Base-by-base conservation (phyloP, 352 stramenopile species). In the Thalassiosira mediterranea region DNA sequence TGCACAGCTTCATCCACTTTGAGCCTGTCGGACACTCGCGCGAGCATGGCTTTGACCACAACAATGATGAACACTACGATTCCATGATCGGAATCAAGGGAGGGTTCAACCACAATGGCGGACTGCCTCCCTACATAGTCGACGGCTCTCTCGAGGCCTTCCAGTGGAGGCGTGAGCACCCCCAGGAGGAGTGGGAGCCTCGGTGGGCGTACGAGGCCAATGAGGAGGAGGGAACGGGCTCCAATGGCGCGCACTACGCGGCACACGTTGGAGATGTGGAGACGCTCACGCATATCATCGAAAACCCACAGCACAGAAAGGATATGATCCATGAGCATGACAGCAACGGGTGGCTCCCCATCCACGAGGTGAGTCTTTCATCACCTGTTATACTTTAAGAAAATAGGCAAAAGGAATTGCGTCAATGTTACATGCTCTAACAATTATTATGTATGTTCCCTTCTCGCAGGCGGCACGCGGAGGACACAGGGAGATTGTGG, bases 331-430 rank as follows among this genome's bases (percentile, higher is more conserved):
- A 81, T 26, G 52, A 63, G 15, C 76, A 71, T 44, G 87, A 93
- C 58, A 11, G 37, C 0, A 93, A 93, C 59, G 87, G 85, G 23
- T 95, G 90, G 90, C 47, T 86, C 44, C 87, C 88, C 21, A 72
- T 95, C 23, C 90, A 95, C 44, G 89, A 95, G 59, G n/a, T n/a
- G n/a, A n/a, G n/a, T n/a, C n/a, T n/a, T n/a, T n/a, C n/a, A n/a
- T n/a, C n/a, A n/a, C n/a, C n/a, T n/a, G n/a, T n/a, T n/a, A n/a
- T n/a, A n/a, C n/a, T n/a, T n/a, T n/a, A n/a, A n/a, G n/a, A n/a
- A n/a, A n/a, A n/a, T n/a, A n/a, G n/a, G n/a, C n/a, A n/a, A n/a
- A n/a, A n/a, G n/a, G n/a, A n/a, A n/a, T n/a, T n/a, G n/a, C n/a
- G n/a, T n/a, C n/a, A n/a, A n/a, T n/a, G n/a, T n/a, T n/a, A n/a